Evolutionary conservation across 202 grass and related monocot species (phyloP), one percentile per base, ranked within the genome.

Genomic region (Tripidium arundinaceum): DNA sequence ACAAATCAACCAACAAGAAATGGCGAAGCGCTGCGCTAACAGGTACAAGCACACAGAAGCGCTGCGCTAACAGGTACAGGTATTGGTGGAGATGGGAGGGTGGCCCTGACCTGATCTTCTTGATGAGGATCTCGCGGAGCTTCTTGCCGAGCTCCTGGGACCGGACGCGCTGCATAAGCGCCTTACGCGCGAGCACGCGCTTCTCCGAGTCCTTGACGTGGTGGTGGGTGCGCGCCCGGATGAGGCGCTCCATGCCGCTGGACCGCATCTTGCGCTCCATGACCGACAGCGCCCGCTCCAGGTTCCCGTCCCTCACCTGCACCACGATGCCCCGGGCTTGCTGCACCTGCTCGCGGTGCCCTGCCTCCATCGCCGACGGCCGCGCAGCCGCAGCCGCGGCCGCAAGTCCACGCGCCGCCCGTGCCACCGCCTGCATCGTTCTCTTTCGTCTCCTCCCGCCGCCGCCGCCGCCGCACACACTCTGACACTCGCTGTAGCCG

Each of bases 171-270:
- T 86, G 77, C 90, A 91, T 58, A 81, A 96, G 96, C 24, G 86
- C 85, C 96, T 99, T 99, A 78, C 75, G 89, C 2, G 96, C 85
- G 24, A 99, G 90, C 81, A 96, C 90, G 55, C 89, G 90, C 85
- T 96, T 99, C 90, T 96, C 89, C 19, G 90, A 93, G 78, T 99
- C 82, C 90, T 99, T 96, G 74, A 99, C 62, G 77, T 96, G 92
- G 76, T 91, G 49, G 45, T 86, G 70, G 15, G 83, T 81, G 55
- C 61, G 86, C 64, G 83, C 77, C 46, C 50, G 69, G 85, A 96
- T 96, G 38, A 99, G 83, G 39, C 92, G 75, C 80, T 99, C 96
- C 74, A 98, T 95, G 50, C 96, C 90, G 66, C 96, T 98, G 4
- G 80, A 86, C 42, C 82, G 76, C 84, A 95, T 93, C 84, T 89